Base-by-base conservation (phyloP, 352 stramenopile genomes). In the Pythium aristosporum region DNA sequence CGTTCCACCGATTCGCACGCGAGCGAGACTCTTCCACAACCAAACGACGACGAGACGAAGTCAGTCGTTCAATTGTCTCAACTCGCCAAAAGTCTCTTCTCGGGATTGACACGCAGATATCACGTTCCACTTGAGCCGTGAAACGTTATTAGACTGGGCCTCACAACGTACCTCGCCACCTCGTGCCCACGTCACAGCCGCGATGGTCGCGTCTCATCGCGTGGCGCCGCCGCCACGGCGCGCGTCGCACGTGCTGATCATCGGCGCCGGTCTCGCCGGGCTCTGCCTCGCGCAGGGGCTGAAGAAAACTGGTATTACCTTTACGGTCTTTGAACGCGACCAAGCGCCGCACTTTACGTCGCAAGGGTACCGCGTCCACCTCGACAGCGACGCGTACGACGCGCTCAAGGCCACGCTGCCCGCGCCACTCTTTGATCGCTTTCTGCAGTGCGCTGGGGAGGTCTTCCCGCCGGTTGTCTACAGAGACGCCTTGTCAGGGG, bases 281-380 rank as follows among this genome's bases (percentile, higher is more conserved):
- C 63, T 89, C 0, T 87, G 78, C 39, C 75, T 89, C 21, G 80
- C 80, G 0, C 77, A 89, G 57, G 80, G 80, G 1, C 76, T 89
- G 59, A 80, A 80, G 56, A 82, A 85, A 30, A 28, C 73, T 25
- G 78, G 76, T 36, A 85, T 89, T 59, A 73, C 72, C 2, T 87
- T 89, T 65, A 89, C 80, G 1, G 71, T 89, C 37, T 89, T 87
- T 44, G 80, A 89, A 41, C 72, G 80, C 30, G 80, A 89, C 30
- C 76, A 76, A 43, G 34, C 56, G 30, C 56, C 12, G n/a, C 37
- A 36, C 41, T 85, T 82, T 46, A 74, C 72, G 2, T 76, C 76
- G 11, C 80, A 89, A 20, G 80, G 80, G 12, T 89, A 87, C 57
- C 77, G 80, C 8, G 64, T 89, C 47, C 77, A 72, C 28, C 84